Base-by-base conservation (phyloP, 169 alveolate genomes). In the Ichthyophthirius multifiliis region DNA sequence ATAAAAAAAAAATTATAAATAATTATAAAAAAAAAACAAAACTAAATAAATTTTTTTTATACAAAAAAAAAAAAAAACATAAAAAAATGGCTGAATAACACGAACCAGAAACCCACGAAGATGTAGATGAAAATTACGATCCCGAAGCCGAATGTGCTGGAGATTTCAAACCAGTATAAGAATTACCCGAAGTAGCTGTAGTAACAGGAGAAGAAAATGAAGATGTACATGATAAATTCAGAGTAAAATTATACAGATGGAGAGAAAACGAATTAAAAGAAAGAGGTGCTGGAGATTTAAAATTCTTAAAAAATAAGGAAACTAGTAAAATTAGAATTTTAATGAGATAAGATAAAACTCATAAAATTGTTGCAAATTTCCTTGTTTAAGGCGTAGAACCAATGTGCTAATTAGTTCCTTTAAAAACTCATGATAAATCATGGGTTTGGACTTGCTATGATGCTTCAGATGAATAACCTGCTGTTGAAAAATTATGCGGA, bases 201-300 rank as follows among this genome's bases (percentile, higher is more conserved):
- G 84, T 75, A 31, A 87, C 94, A 13, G 96, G 96, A 27, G 94
- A 87, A 71, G 94, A 89, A 63, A 75, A 83, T 23, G 96, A 92
- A 64, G 96, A 92, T 23, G 85, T 16, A n/a, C 23, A 37, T 39
- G 75, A 76, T 82, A 87, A 81, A 47, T 76, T 76, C 55, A 83
- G 94, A 75, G 87, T 86, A 7, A 89, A 84, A 73, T 76, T 92
- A 67, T 92, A 84, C 79, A 89, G 96, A 85, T 82, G 74, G 81
- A 65, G 93, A 55, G 94, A 89, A 47, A 83, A 65, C 13, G 65
- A 92, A 83, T 89, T 91, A 93, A 92, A 92, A 82, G 96, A 92
- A 83, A 84, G 96, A 81, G 96, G 96, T 15, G 89, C 89, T 39
- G 96, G 96, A 20, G 87, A 92, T 75, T 62, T 83, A 75, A 92